A percentile compares a stretch with the other conserved stretches of the same genome.
These are phyloP conservation scores for Boechera divaricarpa DNA, from an alignment of 345 rosid species.

Conservation along the genomic window DNA sequence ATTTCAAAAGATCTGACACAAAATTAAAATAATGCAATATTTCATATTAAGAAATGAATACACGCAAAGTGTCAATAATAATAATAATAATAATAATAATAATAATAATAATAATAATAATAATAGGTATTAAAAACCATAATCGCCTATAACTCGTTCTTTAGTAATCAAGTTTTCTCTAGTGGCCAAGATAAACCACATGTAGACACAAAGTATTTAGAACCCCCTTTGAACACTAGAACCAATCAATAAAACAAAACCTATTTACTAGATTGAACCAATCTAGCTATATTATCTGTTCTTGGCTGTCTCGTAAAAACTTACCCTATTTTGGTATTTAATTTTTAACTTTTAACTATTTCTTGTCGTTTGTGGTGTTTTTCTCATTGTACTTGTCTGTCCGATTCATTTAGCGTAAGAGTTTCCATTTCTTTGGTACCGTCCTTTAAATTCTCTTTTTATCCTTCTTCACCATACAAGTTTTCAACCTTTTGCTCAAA, in stretches of 20 bases:
- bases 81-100: too few species aligned
- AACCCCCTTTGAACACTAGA: slow-evolving; percentile 8
- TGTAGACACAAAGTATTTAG: background rate
- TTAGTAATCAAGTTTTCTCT: background rate
- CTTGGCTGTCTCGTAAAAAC: slow-evolving; percentile 36
- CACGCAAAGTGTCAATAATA: background rate
- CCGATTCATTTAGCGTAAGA: slow-evolving; percentile 35
- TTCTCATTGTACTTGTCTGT: slow-evolving; percentile 45
- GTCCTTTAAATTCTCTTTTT: slow-evolving; percentile 37
- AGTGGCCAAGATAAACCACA: background rate
- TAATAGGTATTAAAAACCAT: too few species aligned
- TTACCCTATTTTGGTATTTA: slow-evolving; percentile 20
- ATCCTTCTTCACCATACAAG: slow-evolving; percentile 27
- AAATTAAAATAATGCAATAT: background rate
- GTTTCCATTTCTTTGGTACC: slow-evolving; percentile 38
- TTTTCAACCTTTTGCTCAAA: slow-evolving; percentile 28
- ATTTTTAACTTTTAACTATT: slow-evolving; percentile 4
- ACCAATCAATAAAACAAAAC: slow-evolving; percentile 11
- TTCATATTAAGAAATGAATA: background rate
- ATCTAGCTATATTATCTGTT: slow-evolving; percentile 25
- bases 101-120: too few species aligned
- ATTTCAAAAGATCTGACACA: background rate
- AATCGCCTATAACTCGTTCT: background rate
- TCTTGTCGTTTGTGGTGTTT: slow-evolving; percentile 38
- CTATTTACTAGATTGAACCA: slow-evolving; percentile 30